These are phyloP conservation scores for Fusarium nodosum DNA, from an alignment of 2,329 filamentous ascomycete species.

Conservation along the genomic window DNA sequence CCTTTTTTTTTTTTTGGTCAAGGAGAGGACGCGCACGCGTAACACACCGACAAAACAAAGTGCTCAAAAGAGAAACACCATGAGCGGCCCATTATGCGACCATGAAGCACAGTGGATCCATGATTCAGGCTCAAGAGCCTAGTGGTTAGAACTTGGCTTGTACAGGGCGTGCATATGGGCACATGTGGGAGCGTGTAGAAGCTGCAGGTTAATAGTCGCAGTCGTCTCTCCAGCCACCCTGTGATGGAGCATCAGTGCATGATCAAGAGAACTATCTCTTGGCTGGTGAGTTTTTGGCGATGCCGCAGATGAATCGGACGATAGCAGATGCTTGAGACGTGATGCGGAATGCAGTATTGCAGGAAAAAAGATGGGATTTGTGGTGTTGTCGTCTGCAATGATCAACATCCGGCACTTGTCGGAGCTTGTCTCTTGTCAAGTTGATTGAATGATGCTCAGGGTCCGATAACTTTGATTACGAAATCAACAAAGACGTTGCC, in stretches of 20 bases:
- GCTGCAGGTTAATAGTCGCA: conserved; percentile 36
- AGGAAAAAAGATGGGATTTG: conserved; percentile 16
- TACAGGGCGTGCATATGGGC: conserved; percentile 41
- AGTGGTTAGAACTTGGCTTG: conserved; percentile 43
- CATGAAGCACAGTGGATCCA: conserved; percentile 54
- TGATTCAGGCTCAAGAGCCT: conserved; percentile 47
- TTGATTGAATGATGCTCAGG: conserved; percentile 15
- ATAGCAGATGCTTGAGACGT: conserved; percentile 33
- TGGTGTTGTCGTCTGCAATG: conserved; percentile 37
- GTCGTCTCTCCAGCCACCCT: conserved; percentile 46
- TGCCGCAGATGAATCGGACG: conserved; percentile 40
- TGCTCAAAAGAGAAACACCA: conserved; percentile 47
- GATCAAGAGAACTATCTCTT: conserved; percentile 39
- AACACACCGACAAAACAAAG: conserved; percentile 56
- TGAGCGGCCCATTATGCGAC: conserved; percentile 54
- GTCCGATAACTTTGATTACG: conserved; percentile 9
- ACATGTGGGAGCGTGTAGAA: conserved; percentile 44
- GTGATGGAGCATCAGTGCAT: conserved; percentile 34
- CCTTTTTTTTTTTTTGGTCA: conserved; percentile 24
- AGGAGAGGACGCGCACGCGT: conserved; percentile 50
- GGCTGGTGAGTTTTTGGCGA: conserved; percentile 42
- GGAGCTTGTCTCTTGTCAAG: conserved; percentile 16
- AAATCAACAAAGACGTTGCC: conserved; percentile 7
- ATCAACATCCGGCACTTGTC: conserved; percentile 26
- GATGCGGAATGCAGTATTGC: conserved; percentile 35